These are phyloP conservation scores for Graphilbum ipis-grandicollis DNA, from an alignment of 2,329 filamentous ascomycete species.

Conservation along the genomic window DNA sequence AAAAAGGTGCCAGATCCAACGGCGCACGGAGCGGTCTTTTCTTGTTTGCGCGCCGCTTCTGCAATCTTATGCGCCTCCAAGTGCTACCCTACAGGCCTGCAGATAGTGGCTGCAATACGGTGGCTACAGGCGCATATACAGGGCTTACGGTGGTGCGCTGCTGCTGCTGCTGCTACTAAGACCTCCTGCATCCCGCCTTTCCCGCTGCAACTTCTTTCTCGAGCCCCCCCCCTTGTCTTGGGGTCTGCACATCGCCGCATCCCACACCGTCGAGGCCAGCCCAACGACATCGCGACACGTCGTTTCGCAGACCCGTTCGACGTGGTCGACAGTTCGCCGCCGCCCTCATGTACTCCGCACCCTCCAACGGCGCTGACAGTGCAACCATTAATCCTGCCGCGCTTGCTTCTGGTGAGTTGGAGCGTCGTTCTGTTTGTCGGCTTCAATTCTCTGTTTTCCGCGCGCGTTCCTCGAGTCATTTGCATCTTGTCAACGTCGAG, in stretches of 20 bases:
- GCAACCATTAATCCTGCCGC: constrained; percentile 84
- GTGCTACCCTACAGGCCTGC: no score
- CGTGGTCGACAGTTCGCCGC: constrained; percentile 21
- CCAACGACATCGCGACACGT: constrained; percentile 48
- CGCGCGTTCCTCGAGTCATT: no score
- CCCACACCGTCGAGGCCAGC: constrained; percentile 15
- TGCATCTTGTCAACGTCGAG: neutral
- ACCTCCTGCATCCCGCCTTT: no score
- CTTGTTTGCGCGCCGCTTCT: no score
- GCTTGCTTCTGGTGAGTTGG: constrained; percentile 57
- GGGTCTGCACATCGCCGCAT: constrained; percentile 13
- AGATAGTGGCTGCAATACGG: no score
- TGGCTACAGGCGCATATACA: no score
- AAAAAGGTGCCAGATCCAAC: no score
- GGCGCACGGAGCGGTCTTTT: no score
- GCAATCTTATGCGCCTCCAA: no score
- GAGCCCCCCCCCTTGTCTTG: constrained; percentile 1
- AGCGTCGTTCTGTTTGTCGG: constrained; percentile 10
- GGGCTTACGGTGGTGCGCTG: no score
- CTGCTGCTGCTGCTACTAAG: neutral
- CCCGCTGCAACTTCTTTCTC: neutral
- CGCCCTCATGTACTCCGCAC: constrained; percentile 39
- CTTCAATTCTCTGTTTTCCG: neutral
- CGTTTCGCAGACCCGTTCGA: constrained; percentile 31
- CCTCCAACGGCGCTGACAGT: constrained; percentile 62